Conservation (phyloP, 176 grass and related monocot genomes). For the Typha latifolia region DNA sequence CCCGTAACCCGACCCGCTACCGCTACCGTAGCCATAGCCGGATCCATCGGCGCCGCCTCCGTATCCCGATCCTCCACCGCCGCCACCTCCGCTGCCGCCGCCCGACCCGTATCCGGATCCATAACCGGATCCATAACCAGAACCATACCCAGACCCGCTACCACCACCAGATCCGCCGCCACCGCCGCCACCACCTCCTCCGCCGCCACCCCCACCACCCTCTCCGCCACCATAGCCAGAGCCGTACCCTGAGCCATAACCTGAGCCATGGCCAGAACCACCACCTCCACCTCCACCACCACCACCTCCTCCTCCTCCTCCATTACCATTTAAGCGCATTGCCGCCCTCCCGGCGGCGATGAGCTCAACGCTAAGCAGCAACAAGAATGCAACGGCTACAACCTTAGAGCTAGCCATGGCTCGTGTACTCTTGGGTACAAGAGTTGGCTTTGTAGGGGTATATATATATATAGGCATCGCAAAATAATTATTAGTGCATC, state of each 20-base stretch:
- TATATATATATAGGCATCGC: no score
- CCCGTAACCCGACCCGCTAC: conserved; percentile 7
- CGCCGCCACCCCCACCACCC: not conserved
- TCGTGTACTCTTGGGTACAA: no score
- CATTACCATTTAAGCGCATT: not conserved
- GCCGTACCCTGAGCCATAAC: not conserved
- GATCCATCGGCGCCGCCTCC: not conserved
- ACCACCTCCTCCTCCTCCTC: not conserved
- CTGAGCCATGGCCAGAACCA: not conserved
- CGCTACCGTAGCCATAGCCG: not conserved
- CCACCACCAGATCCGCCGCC: no score
- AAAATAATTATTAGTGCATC: no score
- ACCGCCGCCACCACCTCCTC: no score
- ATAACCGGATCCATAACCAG: not conserved
- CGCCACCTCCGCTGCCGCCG: not conserved
- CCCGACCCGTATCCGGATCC: not conserved
- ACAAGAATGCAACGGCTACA: not conserved
- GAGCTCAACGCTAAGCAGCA: not conserved
- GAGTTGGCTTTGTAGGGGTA: no score
- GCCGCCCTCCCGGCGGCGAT: conserved; percentile 3
- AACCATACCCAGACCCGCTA: not conserved
- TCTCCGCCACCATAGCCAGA: not conserved
- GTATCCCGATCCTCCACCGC: not conserved
- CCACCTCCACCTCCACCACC: not conserved
- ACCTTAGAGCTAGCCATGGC: conserved; percentile 1